phyloP scores from a whole-genome alignment of 2,329 filamentous ascomycete species.

The Xylogone sp. region DNA sequence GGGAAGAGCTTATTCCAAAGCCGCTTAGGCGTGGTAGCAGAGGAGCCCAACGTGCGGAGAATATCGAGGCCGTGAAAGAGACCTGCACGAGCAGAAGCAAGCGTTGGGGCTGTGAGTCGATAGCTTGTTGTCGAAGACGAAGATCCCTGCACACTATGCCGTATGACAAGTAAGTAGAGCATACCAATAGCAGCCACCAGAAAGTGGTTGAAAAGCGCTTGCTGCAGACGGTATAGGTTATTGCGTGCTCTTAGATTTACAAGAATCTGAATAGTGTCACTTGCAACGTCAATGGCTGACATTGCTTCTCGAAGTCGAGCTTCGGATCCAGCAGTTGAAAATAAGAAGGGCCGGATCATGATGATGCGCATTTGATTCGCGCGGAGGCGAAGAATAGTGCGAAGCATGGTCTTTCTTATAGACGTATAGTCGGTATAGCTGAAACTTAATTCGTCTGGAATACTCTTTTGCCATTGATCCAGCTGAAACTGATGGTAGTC shows the following conservation, averaged over 20 bases:
- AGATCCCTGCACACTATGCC: background rate
- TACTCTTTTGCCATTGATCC: background rate
- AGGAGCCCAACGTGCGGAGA: background rate
- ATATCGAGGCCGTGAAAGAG: background rate
- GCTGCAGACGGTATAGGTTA: conserved; percentile 63
- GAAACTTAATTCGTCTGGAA: background rate
- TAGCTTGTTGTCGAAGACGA: background rate
- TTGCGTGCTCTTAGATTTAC: conserved; percentile 64
- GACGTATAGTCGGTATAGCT: background rate
- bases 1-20: background rate
- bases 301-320: conserved; percentile 69
- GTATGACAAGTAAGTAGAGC: background rate
- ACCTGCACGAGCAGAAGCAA: background rate
- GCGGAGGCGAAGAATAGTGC: conserved; percentile 43
- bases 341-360: conserved; percentile 79
- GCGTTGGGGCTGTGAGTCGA: background rate
- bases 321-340: conserved; percentile 77
- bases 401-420: background rate
- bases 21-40: background rate
- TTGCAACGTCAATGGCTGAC: conserved; percentile 66
- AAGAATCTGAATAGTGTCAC: conserved; percentile 68
- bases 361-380: conserved; percentile 84
- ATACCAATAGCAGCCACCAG: conserved; percentile 59
- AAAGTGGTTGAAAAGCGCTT: conserved; percentile 75
- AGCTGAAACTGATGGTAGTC: background rate